Percentiles rank a stretch among this genome's conserved stretches.
Evolutionary conservation across 768 basidiomycete species (phyloP).

Genomic region (Lactifluus volemus): DNA sequence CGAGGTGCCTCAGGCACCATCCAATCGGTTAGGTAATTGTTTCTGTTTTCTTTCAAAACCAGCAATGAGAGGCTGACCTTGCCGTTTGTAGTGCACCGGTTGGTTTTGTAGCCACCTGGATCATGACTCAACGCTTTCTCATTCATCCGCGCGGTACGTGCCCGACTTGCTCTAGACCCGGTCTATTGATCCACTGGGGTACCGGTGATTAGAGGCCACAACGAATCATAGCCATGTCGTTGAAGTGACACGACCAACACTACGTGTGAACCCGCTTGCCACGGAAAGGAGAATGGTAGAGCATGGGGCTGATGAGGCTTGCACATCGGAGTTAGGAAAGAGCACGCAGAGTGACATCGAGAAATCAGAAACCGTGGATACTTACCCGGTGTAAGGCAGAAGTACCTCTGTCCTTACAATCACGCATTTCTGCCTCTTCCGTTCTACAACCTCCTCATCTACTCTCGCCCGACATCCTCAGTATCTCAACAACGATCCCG

Average conservation of each 20-base stretch:
- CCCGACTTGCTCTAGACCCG: background rate
- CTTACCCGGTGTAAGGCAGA: too few relatives aligned
- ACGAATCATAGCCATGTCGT: background rate
- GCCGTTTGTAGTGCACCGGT: constrained; percentile 22
- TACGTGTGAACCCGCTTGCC: too few relatives aligned
- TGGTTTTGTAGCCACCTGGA: constrained; percentile 29
- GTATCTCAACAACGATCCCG: too few relatives aligned
- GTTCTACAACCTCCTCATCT: too few relatives aligned
- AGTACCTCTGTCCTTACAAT: too few relatives aligned
- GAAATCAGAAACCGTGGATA: too few relatives aligned
- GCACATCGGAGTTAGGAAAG: too few relatives aligned
- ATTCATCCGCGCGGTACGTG: constrained; percentile 27
- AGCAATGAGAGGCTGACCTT: background rate
- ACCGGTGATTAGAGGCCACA: background rate
- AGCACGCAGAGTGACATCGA: too few relatives aligned
- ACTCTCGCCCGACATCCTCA: too few relatives aligned
- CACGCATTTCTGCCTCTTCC: too few relatives aligned
- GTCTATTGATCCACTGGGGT: background rate
- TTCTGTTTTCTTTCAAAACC: background rate
- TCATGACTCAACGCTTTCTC: constrained; percentile 30
- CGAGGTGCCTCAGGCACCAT: constrained; percentile 13
- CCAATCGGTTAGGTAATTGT: constrained; percentile 18
- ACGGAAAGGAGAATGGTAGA: too few relatives aligned
- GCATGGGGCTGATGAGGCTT: too few relatives aligned
- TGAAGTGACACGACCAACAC: background rate